Conservation (phyloP, 2,329 filamentous ascomycete species). For the Aquanectria penicillioides region DNA sequence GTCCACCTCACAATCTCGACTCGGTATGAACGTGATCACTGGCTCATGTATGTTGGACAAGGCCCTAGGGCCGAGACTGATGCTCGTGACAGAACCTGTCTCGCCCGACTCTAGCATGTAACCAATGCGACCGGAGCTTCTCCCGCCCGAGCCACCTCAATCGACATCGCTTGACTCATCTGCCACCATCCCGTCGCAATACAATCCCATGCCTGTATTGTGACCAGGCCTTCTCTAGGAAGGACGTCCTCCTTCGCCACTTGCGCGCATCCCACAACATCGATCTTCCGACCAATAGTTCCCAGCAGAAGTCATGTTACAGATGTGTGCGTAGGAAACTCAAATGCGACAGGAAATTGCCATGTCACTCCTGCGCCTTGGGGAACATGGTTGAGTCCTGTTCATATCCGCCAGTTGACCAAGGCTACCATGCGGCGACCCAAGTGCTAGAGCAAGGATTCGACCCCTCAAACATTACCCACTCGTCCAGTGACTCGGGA, state of each 20-base stretch:
- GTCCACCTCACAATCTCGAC: neutral
- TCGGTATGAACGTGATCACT: too few species aligned
- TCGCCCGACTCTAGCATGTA: constrained; percentile 25
- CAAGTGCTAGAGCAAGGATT: neutral
- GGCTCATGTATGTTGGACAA: neutral
- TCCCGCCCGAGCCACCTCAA: constrained; percentile 40
- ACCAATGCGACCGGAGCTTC: constrained; percentile 36
- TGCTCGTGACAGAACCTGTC: neutral
- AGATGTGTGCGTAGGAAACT: constrained; percentile 42
- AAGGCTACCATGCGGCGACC: neutral
- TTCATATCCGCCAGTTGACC: constrained; percentile 20
- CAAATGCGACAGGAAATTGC: constrained; percentile 37
- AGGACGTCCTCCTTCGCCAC: constrained; percentile 43
- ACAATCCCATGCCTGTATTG: constrained; percentile 35
- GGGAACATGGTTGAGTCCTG: constrained; percentile 17
- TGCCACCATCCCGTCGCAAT: constrained; percentile 33
- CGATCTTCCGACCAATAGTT: constrained; percentile 23
- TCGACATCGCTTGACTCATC: constrained; percentile 42
- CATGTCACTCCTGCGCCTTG: constrained; percentile 35
- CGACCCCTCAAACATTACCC: neutral
- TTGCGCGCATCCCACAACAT: constrained; percentile 38
- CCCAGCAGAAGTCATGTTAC: constrained; percentile 40
- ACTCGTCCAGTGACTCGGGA: neutral
- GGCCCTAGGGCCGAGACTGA: neutral
- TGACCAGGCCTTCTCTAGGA: constrained; percentile 34